Conservation (phyloP, 352 stramenopile genomes). For the Pseudoperonospora humuli region DNA sequence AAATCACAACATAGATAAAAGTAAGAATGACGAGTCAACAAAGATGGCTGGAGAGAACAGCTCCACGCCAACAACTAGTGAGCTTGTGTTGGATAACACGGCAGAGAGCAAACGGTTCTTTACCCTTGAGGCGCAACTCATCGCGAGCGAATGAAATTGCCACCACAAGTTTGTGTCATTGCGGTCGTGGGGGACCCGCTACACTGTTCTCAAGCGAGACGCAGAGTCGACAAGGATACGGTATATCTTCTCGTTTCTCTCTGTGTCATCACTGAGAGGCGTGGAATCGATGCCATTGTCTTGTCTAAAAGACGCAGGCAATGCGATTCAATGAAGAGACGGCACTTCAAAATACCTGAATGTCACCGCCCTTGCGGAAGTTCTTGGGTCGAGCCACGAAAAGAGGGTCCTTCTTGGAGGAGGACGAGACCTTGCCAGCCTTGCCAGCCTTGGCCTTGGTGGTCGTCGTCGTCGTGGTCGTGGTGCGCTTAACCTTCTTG, state of each 20-base stretch:
- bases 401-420: slow-evolving; percentile 88
- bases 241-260: neutral
- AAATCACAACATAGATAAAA: slow-evolving; percentile 14
- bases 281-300: slow-evolving; percentile 15
- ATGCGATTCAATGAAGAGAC: slow-evolving; percentile 12
- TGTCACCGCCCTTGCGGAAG: slow-evolving; percentile 94
- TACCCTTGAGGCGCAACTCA: slow-evolving; percentile 68
- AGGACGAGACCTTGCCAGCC: slow-evolving; percentile 58
- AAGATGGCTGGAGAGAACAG: slow-evolving; percentile 1
- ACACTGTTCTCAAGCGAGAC: slow-evolving; percentile 40
- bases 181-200: slow-evolving; percentile 85
- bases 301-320: neutral
- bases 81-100: slow-evolving; percentile 24
- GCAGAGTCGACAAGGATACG: neutral
- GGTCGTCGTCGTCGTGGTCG: slow-evolving; percentile 55
- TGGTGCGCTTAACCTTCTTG: slow-evolving; percentile 85
- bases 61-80: slow-evolving; percentile 8
- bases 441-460: slow-evolving; percentile 39
- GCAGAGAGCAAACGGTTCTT: slow-evolving; percentile 39
- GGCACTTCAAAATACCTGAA: slow-evolving; percentile 84
- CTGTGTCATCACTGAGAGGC: slow-evolving; percentile 12
- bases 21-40: slow-evolving; percentile 3
- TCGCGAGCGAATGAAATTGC: slow-evolving; percentile 38
- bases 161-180: slow-evolving; percentile 90
- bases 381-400: slow-evolving; percentile 92